phyloP scores from a whole-genome alignment of 1,139 yeast species.

The Oligophagozyma castellii region DNA sequence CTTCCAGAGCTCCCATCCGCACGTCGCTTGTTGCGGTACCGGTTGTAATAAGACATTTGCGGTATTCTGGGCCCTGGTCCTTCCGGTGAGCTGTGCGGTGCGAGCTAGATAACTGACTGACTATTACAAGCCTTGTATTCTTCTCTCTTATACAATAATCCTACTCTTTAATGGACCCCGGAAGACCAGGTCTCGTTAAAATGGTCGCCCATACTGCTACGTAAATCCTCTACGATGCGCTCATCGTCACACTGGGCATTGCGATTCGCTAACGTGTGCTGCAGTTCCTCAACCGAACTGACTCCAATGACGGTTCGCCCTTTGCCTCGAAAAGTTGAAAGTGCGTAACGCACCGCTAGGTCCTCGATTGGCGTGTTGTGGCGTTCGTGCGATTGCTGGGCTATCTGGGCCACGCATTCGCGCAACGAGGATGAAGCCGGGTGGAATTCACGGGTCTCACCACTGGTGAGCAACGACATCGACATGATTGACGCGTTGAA shows the following conservation, averaged over 20 bases:
- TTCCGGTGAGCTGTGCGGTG: neutral
- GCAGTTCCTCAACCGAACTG: constrained; percentile 45
- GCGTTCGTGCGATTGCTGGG: constrained; percentile 29
- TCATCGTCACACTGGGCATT: constrained; percentile 29
- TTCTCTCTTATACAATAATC: neutral
- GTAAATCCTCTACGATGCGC: constrained; percentile 30
- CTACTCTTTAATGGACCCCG: constrained; percentile 19
- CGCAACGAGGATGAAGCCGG: constrained; percentile 61
- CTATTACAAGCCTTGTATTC: neutral
- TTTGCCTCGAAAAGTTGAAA: constrained; percentile 38
- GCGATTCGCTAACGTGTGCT: constrained; percentile 46
- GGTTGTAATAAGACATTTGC: constrained; percentile 21
- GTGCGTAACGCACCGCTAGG: constrained; percentile 64
- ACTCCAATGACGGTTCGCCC: constrained; percentile 69
- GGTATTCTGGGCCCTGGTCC: neutral
- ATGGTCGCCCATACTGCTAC: constrained; percentile 31
- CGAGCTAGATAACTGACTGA: neutral
- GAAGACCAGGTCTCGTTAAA: constrained; percentile 61
- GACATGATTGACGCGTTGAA: constrained; percentile 77
- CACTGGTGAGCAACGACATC: constrained; percentile 71
- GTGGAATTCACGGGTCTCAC: constrained; percentile 60
- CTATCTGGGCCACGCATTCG: constrained; percentile 39
- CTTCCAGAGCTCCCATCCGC: constrained; percentile 1
- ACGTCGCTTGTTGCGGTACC: constrained; percentile 16
- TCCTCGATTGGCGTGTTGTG: constrained; percentile 57